These are phyloP conservation scores for Hymenoscyphus albidus DNA, from an alignment of 2,329 filamentous ascomycete species.

Conservation along the genomic window DNA sequence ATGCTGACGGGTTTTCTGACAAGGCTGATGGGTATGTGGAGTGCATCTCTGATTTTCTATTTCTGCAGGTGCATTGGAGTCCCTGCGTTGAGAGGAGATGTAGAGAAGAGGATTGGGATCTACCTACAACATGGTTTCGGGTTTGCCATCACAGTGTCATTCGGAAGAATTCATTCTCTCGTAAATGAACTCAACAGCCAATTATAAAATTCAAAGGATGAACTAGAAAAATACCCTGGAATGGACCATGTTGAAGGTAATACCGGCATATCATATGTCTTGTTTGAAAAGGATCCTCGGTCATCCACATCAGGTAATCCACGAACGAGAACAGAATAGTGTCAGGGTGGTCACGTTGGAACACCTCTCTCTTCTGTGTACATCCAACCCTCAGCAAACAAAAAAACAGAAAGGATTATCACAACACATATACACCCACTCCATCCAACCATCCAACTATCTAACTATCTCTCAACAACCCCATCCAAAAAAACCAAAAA, in stretches of 20 bases:
- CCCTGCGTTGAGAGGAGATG: neutral
- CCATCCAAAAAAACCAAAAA: too few relatives aligned
- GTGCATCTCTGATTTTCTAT: neutral
- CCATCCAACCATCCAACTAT: neutral
- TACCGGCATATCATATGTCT: neutral
- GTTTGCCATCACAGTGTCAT: slow-evolving; percentile 3
- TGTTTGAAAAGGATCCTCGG: neutral
- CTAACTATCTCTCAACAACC: too few relatives aligned
- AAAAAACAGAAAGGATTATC: neutral
- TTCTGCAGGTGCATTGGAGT: neutral
- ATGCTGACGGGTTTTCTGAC: neutral
- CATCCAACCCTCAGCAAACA: neutral
- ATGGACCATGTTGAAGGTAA: neutral
- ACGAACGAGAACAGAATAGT: neutral
- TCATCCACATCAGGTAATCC: neutral
- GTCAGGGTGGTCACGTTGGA: neutral
- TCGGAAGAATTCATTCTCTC: neutral
- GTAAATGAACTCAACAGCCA: neutral
- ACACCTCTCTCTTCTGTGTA: neutral
- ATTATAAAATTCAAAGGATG: neutral
- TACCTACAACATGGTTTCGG: slow-evolving; percentile 1
- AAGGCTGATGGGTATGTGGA: neutral
- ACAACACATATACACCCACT: neutral
- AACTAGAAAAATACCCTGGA: neutral
- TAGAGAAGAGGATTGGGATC: slow-evolving; percentile 1